Percentiles rank a stretch among this genome's conserved stretches.
These are phyloP conservation scores for Macroventuria anomochaeta DNA, from an alignment of 2,329 filamentous ascomycete species.

Conservation along the genomic window DNA sequence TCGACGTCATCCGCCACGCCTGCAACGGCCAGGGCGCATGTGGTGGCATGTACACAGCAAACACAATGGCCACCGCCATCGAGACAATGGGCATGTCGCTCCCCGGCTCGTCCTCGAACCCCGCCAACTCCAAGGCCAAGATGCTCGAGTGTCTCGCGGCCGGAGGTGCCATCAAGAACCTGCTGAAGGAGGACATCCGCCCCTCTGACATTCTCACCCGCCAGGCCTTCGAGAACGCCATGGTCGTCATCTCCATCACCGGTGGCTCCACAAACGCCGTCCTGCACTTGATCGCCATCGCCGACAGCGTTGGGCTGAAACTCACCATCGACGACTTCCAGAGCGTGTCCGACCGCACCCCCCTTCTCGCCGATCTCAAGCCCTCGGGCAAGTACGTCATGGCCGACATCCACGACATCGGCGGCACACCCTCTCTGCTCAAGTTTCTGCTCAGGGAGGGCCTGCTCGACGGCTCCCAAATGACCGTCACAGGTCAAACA, in stretches of 20 bases:
- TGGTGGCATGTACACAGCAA: conserved; percentile 74
- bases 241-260: conserved; percentile 59
- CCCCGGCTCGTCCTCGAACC: conserved; percentile 59
- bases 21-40: conserved; percentile 85
- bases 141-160: conserved; percentile 58
- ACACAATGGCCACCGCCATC: conserved; percentile 60
- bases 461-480: conserved; percentile 55
- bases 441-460: conserved; percentile 60
- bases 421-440: conserved; percentile 57
- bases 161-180: conserved; percentile 58
- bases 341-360: conserved; percentile 57
- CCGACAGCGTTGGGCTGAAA: conserved; percentile 58
- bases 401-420: conserved; percentile 65
- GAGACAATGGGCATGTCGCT: conserved; percentile 60
- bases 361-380: conserved; percentile 59
- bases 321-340: conserved; percentile 61
- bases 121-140: conserved; percentile 59
- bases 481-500: conserved; percentile 60
- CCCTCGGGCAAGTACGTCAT: conserved; percentile 62
- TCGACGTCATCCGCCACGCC: conserved; percentile 92
- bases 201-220: conserved; percentile 59
- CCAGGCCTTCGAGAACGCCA: conserved; percentile 58
- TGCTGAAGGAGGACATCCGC: conserved; percentile 59
- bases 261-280: conserved; percentile 60
- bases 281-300: conserved; percentile 59